A percentile compares a stretch with the other conserved stretches of the same genome.
Evolutionary conservation across 139 green algal species (phyloP).

Genomic region (Dunaliella sp.): DNA sequence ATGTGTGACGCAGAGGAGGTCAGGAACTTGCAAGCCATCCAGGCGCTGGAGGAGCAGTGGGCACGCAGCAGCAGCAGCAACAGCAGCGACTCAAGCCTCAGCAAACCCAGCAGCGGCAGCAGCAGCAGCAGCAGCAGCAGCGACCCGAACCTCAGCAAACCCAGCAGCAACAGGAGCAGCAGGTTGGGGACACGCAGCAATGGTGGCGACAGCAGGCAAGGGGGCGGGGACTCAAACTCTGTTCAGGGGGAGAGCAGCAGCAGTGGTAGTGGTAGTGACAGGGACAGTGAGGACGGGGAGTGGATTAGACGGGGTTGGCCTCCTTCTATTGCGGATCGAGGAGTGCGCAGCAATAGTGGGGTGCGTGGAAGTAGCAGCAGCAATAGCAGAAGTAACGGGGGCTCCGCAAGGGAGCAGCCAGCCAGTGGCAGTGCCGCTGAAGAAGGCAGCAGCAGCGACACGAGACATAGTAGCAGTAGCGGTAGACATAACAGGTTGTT

Average conservation of each 20-base stretch:
- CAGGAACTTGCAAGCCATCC: conserved; percentile 5
- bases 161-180: neutral
- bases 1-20: conserved; percentile 3
- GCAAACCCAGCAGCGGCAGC: neutral
- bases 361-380: neutral
- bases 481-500: no score
- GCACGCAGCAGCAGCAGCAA: neutral
- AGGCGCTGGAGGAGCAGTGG: conserved; percentile 10
- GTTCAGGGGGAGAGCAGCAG: neutral
- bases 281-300: neutral
- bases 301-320: neutral
- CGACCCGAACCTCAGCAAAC: neutral
- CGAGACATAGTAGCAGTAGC: no score
- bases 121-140: neutral
- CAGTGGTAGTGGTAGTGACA: conserved; percentile 5
- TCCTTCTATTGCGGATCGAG: neutral
- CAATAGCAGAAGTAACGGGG: no score
- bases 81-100: neutral
- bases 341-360: neutral
- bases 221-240: neutral
- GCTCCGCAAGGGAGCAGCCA: no score
- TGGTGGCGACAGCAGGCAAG: neutral
- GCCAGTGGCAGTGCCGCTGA: neutral
- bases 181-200: no score
- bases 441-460: neutral